Base-by-base conservation (phyloP, 73 alveolate species). In the Breviolum minutum region DNA sequence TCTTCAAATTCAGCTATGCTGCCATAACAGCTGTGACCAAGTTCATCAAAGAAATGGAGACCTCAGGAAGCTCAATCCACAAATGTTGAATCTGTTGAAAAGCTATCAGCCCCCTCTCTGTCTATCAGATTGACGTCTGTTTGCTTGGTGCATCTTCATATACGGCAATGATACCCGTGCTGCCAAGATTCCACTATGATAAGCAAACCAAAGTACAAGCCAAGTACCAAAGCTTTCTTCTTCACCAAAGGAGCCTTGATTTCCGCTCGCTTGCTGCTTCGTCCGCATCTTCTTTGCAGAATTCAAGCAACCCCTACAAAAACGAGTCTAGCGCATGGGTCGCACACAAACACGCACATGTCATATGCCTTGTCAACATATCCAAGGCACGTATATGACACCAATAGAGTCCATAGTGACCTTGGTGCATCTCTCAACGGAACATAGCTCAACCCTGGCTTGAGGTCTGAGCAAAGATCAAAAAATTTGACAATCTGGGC, bases 171-270 rank as follows among this genome's bases (percentile, higher is more conserved):
- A 40, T 40, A 40, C 54, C 54, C 54, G 54, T 79, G 71, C 66
- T 14, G 70, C 90, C 90, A 81, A 81, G 90, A 19, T 5, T 14
- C 90, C 14, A 81, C 70, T 27, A 8, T 13, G 70, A 81, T 60
- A 30, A 81, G 90, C 90, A 81, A 69, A 32, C 71, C 70, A 22
- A 81, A 81, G 90, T 81, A 81, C 71, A 81, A 60, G 70, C 90
- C 90, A 27, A 81, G 90, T 19, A 81, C 90, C 30, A 81, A 20
- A 8, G 90, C 6, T 22, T 81, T 81, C 17, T 7, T 10, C 90
- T 81, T 81, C 48, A 81, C 29, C 71, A 81, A 54, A 48, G 90
- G 90, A 0, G 90, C 90, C 90, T 81, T 40, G 90, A 32, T 68
- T 40, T 40, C 54, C 54, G 54, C 54, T 40, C 54, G 5, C 54